Evolutionary conservation across 2,329 filamentous ascomycete species (phyloP).

Genomic region (Talaromyces marneffei): DNA sequence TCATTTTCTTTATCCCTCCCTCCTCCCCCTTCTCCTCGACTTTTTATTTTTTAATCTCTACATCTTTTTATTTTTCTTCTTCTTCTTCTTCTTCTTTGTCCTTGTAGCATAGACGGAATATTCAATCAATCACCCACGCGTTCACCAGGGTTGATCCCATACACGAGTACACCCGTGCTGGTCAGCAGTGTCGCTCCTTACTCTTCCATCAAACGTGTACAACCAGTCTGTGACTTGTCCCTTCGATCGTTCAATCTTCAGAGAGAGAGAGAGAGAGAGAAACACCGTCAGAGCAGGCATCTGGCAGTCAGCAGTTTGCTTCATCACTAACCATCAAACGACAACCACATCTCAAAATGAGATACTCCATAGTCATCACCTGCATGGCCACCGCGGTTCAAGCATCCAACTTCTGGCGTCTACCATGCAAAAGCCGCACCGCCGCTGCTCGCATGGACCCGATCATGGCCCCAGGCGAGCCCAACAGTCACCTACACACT

Average conservation of each 20-base stretch:
- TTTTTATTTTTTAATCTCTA: not conserved
- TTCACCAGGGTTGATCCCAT: slow-evolving; percentile 1
- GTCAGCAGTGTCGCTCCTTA: not conserved
- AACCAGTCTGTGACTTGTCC: not conserved
- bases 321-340: not conserved
- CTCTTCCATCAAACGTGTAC: not conserved
- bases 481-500: slow-evolving; percentile 64
- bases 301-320: not conserved
- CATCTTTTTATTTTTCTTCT: not conserved
- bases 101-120: not conserved
- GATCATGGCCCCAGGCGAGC: slow-evolving; percentile 56
- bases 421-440: slow-evolving; percentile 69
- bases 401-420: slow-evolving; percentile 65
- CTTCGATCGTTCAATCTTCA: not conserved
- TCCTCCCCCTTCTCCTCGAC: not conserved
- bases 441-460: slow-evolving; percentile 72
- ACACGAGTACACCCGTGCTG: not conserved
- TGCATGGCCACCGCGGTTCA: not conserved
- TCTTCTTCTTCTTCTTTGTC: not conserved
- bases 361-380: not conserved
- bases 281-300: not conserved
- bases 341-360: not conserved
- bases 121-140: not conserved
- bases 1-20: not conserved
- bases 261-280: no score